Evolutionary conservation across 805 yeast genomes (phyloP), one percentile per base, ranked within the genome.

Genomic region (Wickerhamomyces silvicola): DNA sequence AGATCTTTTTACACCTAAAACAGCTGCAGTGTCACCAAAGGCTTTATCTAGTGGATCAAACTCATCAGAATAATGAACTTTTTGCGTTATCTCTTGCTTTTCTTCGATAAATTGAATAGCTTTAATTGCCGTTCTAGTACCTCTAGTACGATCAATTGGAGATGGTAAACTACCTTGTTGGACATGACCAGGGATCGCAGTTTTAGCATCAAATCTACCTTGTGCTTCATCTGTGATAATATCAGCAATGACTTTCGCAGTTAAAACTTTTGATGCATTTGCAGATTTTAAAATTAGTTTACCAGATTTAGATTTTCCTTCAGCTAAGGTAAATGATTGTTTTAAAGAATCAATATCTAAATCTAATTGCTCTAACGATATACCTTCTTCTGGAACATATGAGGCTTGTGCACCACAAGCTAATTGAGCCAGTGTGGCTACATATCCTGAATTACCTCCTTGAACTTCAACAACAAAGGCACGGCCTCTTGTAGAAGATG

Each of bases 141-240:
- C 88, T 48, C 77, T 66, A 2, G 81, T 76, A 61, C 94, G 67
- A 56, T 83, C 94, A 55, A 80, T 78, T 20, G 88, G 72, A 1
- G 85, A 72, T 35, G 94, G 92, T 19, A 75, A 60, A 31, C 78
- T 78, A 52, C 94, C 94, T 55, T 83, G 94, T 60, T 83, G 92
- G 20, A 82, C 88, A 52, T 82, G 94, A 15, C 94, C 92, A 16
- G 94, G 94, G 34, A 79, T 68, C 10, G 92, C 92, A 6, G 88
- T 75, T 55, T 79, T 77, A 15, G 85, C 76, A 46, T 82, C 90
- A 44, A 80, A 83, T 46, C 74, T 67, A 21, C 81, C 79, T 14
- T 69, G 60, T 18, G 78, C 72, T 39, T 76, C 77, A 43, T 75
- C 80, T 37, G 70, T 68, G 33, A 66, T 65, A 35, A 83, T 78